These are phyloP conservation scores for Microbotryum lychnidis-dioicae DNA, from an alignment of 1,284 basidiomycete genomes.

Conservation along the genomic window DNA sequence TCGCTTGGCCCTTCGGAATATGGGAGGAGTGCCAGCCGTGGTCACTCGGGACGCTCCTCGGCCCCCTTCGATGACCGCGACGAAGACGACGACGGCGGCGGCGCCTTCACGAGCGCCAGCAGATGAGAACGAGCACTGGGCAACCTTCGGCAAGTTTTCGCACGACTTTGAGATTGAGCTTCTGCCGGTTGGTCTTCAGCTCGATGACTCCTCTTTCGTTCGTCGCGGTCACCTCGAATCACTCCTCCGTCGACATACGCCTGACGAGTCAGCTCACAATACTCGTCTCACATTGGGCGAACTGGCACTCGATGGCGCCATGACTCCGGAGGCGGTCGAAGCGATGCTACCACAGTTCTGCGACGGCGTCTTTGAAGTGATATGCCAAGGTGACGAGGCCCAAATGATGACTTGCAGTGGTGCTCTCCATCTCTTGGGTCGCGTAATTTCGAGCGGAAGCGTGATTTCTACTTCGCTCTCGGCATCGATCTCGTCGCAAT, in stretches of 20 bases:
- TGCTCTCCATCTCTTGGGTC: constrained; percentile 42
- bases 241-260: constrained; percentile 40
- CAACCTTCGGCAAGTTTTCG: constrained; percentile 36
- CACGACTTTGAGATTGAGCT: constrained; percentile 49
- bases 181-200: constrained; percentile 50
- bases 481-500: constrained; percentile 41
- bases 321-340: constrained; percentile 42
- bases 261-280: neutral
- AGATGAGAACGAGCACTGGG: constrained; percentile 19
- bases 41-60: too few relatives aligned
- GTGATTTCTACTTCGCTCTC: too few relatives aligned
- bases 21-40: neutral
- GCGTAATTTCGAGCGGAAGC: constrained; percentile 43
- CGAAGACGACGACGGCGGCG: too few relatives aligned
- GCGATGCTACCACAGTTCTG: constrained; percentile 45
- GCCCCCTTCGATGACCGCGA: too few relatives aligned
- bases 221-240: constrained; percentile 49
- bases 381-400: neutral
- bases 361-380: constrained; percentile 42
- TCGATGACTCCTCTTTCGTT: constrained; percentile 49
- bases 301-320: constrained; percentile 43
- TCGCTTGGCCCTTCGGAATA: neutral
- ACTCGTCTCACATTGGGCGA: too few relatives aligned
- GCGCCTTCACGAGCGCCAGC: neutral
- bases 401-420: neutral